These are phyloP conservation scores for Aspergillus saccharolyticus DNA, from an alignment of 495 filamentous ascomycete species.

Conservation along the genomic window DNA sequence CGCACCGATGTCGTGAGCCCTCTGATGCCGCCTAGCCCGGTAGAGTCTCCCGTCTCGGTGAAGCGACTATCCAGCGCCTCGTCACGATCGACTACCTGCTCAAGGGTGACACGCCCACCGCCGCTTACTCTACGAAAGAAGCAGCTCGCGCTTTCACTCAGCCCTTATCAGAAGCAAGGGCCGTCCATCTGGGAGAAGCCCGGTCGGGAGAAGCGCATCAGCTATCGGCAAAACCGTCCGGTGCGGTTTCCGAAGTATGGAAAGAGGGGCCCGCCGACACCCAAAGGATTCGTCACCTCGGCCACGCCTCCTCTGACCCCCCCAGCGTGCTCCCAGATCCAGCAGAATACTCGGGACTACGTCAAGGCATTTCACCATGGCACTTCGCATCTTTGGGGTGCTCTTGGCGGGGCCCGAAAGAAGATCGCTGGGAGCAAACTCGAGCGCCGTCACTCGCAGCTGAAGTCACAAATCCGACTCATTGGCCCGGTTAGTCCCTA, in stretches of 20 bases:
- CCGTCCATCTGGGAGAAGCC: slow-evolving; percentile 34
- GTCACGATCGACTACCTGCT: slow-evolving; percentile 16
- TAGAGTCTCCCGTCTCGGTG: slow-evolving; percentile 8
- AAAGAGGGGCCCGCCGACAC: slow-evolving; percentile 7
- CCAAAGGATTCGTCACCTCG: slow-evolving; percentile 9
- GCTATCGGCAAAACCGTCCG: slow-evolving; percentile 16
- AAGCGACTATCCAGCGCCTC: slow-evolving; percentile 24
- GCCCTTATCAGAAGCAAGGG: slow-evolving; percentile 36
- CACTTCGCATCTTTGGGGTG: slow-evolving; percentile 25
- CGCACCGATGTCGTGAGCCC: slow-evolving; percentile 12
- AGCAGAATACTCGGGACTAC: slow-evolving; percentile 27
- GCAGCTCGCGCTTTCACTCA: slow-evolving; percentile 31
- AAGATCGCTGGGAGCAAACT: slow-evolving; percentile 30
- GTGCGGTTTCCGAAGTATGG: slow-evolving; percentile 23
- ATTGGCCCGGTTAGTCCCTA: slow-evolving; percentile 39
- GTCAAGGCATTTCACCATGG: slow-evolving; percentile 28
- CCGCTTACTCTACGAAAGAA: slow-evolving; percentile 16
- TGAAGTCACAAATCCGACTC: slow-evolving; percentile 44
- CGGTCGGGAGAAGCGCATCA: slow-evolving; percentile 29
- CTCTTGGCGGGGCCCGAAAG: slow-evolving; percentile 31
- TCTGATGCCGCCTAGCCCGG: slow-evolving; percentile 14
- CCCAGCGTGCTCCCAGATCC: slow-evolving; percentile 21
- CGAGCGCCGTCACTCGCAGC: slow-evolving; percentile 31
- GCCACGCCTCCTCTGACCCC: slow-evolving; percentile 19
- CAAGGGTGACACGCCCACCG: slow-evolving; percentile 3